Evolutionary conservation across 140 eudicot species (phyloP), one percentile per base, ranked within the genome.

Genomic region (Stevia rebaudiana): DNA sequence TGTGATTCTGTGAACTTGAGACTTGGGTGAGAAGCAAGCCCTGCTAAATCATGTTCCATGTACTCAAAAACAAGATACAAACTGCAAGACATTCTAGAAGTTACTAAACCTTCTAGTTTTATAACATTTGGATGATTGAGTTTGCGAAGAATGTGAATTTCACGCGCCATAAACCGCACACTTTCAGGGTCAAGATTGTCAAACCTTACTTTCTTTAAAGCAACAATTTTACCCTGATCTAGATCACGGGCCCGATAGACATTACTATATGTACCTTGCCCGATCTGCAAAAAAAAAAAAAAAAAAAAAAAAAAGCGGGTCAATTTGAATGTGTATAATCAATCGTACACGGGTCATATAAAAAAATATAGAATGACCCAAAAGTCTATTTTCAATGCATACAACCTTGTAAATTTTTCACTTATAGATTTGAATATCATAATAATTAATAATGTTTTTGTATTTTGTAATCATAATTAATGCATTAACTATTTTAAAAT

Each of bases 141-240:
- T 65, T 90, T 78, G 6, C 94, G 90, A 19, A 90, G 75, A 28
- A 90, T 80, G 82, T 78, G 88, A 55, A 90, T 84, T 72, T 90
- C 97, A 28, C 95, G 79, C 17, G 97, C 95, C 94, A 87, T 90
- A 63, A 90, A 90, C 49, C 88, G 94, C 21, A 90, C 90, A 74
- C 90, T 90, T 70, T 82, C 90, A 44, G 97, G 95, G 58, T 87
- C 94, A 44, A 90, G 59, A 81, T 90, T 80, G 68, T 87, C 89
- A 39, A 90, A 90, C 63, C 94, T 65, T 12, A 90, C 94, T 80
- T 90, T 87, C 76, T 90, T 90, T 62, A 90, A 73, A 58, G 97
- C 97, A 55, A 90, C 97, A 66, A 90, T 76, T 51, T 86, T 89
- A 61, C 86, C 83, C 28, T 83, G 84, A 64, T 87, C 95, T 54